Conservation (phyloP, 2,329 filamentous ascomycete genomes). For the Coniochaeta hoffmannii region DNA sequence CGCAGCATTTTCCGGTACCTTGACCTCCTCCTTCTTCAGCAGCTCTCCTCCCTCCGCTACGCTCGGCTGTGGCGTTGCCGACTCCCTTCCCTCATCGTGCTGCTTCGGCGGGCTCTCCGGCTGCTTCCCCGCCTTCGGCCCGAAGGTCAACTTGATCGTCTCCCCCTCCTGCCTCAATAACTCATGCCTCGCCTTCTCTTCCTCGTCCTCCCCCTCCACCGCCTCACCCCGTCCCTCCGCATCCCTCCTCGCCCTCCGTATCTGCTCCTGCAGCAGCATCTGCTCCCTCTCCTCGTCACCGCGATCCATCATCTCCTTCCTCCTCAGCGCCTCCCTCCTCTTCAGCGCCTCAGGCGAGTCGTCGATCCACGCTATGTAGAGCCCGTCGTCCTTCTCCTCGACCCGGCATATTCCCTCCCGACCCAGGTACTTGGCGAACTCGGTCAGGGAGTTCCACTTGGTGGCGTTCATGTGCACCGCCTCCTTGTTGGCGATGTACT, state of each 20-base stretch:
- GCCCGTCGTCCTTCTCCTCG: conserved; percentile 78
- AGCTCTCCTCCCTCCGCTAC: conserved; percentile 2
- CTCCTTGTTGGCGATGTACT: conserved; percentile 80
- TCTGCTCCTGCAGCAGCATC: conserved; percentile 74
- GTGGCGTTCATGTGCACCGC: conserved; percentile 95
- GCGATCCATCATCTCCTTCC: conserved; percentile 80
- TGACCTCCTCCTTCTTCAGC: conserved; percentile 9
- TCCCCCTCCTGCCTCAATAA: conserved; percentile 62
- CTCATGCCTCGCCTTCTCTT: conserved; percentile 33
- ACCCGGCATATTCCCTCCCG: conserved; percentile 82
- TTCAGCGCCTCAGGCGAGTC: conserved; percentile 79
- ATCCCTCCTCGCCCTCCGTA: conserved; percentile 63
- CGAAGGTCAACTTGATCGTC: conserved; percentile 67
- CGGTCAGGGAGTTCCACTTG: conserved; percentile 78
- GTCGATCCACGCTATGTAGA: conserved; percentile 87
- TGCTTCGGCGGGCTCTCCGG: conserved; percentile 10
- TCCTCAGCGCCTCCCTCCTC: conserved; percentile 70
- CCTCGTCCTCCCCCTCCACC: conserved; percentile 30
- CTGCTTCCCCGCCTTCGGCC: conserved; percentile 26
- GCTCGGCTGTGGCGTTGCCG: conserved; percentile 4
- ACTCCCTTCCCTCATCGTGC: conserved; percentile 9
- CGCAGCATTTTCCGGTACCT: conserved; percentile 7
- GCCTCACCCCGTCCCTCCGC: conserved; percentile 37
- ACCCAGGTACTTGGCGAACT: conserved; percentile 83
- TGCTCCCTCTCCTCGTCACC: conserved; percentile 89